Evolutionary conservation across 106 monocot genomes (phyloP).

Genomic region (Agapanthus africanus): DNA sequence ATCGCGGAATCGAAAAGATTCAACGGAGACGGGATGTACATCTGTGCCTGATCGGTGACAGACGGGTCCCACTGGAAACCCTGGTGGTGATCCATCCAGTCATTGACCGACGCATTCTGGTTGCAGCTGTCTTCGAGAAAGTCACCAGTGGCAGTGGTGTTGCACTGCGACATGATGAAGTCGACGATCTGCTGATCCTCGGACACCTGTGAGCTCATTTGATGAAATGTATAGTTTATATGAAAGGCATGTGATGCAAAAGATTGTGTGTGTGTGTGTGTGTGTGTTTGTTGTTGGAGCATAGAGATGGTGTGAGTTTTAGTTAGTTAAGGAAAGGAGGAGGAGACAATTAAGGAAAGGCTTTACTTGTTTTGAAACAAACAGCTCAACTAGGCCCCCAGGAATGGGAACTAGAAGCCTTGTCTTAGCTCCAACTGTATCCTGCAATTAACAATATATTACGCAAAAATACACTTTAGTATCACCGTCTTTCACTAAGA

Average conservation of each 20-base stretch:
- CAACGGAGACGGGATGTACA: conserved; percentile 24
- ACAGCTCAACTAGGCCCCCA: conserved; percentile 54
- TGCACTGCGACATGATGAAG: conserved; percentile 52
- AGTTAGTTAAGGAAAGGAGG: neutral
- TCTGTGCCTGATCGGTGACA: conserved; percentile 22
- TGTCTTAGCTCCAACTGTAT: conserved; percentile 30
- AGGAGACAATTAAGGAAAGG: neutral
- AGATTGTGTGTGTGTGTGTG: conserved; percentile 2
- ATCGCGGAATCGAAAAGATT: conserved; percentile 24
- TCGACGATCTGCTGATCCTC: conserved; percentile 47
- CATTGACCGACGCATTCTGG: neutral
- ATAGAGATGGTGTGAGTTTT: conserved; percentile 21
- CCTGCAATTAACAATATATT: conserved; percentile 24
- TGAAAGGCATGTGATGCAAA: conserved; percentile 8
- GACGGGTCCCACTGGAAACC: conserved; percentile 25
- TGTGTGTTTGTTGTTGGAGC: conserved; percentile 26
- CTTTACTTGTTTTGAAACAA: conserved; percentile 49
- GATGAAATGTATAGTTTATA: neutral
- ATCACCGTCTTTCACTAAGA: too few relatives aligned
- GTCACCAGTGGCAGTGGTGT: neutral
- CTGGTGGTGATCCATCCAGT: conserved; percentile 6
- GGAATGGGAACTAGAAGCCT: conserved; percentile 52
- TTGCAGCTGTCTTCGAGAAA: conserved; percentile 2
- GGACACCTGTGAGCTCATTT: conserved; percentile 22
- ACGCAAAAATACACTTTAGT: too few relatives aligned